Evolutionary conservation across 208 protist genomes (phyloP), one percentile per base, ranked within the genome.

Genomic region (Crithidia acanthocephali): DNA sequence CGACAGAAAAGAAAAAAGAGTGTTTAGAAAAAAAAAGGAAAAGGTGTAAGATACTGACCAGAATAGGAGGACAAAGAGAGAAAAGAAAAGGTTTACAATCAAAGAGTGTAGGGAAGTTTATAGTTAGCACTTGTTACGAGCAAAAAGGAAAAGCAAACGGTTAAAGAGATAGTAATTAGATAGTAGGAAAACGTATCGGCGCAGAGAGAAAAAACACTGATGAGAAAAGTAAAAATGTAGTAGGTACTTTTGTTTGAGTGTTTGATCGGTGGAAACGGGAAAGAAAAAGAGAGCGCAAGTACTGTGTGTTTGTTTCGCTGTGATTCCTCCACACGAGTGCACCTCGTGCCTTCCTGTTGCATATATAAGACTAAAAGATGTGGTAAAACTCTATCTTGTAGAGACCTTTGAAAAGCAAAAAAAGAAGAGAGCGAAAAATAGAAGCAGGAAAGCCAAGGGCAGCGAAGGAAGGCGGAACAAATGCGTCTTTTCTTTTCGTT

Each of bases 21-120:
- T 25, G 20, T 25, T 65, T 56, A 28, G 52, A 63, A 72, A 81
- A 57, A 23, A 52, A 48, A 11, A 53, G 23, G 48, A 5, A 6
- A 28, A 28, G 22, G 18, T 28, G 23, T 15, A 53, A 53, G 22
- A 53, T n/a, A 23, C 22, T 4, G 18, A 53, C 32, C 5, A 59
- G 76, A 67, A 52, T 37, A 50, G 32, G n/a, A 55, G 59, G 67
- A 69, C 68, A 68, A 50, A 68, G 20, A 61, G 45, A 45, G 35
- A 66, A 53, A 66, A 76, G 10, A 80, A 33, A 53, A n/a, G 6
- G 4, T 53, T 30, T 53, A 48, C 18, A 48, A 48, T 48, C 44
- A n/a, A 48, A 15, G 44, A 48, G 44, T 48, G 44, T n/a, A 48
- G 44, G 44, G 44, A 48, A 48, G 2, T 48, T 48, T 48, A 6